Evolutionary conservation across 2,329 filamentous ascomycete genomes (phyloP).

Genomic region (Trichoderma simmonsii): DNA sequence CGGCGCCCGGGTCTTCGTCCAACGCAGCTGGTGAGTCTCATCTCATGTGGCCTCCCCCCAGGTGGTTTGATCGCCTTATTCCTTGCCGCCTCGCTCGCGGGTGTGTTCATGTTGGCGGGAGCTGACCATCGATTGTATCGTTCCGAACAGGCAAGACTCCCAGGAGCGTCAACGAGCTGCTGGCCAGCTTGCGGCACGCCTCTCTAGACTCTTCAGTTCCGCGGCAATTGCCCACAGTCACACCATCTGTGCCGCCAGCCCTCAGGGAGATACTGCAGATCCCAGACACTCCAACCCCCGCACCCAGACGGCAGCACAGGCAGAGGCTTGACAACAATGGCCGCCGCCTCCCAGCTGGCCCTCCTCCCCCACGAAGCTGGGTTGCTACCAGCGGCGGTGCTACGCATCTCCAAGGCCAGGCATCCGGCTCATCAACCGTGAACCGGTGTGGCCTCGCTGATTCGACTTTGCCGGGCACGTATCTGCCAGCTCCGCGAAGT

Average conservation of each 20-base stretch:
- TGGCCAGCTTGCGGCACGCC: slow-evolving; percentile 54
- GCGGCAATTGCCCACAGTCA: slow-evolving; percentile 30
- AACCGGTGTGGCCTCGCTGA: slow-evolving; percentile 19
- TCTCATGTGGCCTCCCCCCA: background rate
- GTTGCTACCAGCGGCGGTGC: slow-evolving; percentile 27
- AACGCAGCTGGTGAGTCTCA: slow-evolving; percentile 28
- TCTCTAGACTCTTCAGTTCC: slow-evolving; percentile 32
- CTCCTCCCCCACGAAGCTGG: slow-evolving; percentile 60
- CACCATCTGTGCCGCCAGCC: slow-evolving; percentile 57
- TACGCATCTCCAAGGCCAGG: slow-evolving; percentile 18
- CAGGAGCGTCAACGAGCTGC: slow-evolving; percentile 56
- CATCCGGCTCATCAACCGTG: slow-evolving; percentile 25
- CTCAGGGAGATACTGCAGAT: slow-evolving; percentile 59
- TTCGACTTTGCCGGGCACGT: slow-evolving; percentile 42
- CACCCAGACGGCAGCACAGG: slow-evolving; percentile 44
- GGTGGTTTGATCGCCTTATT: background rate
- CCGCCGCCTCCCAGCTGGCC: slow-evolving; percentile 54
- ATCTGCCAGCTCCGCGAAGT: slow-evolving; percentile 44
- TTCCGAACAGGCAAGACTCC: slow-evolving; percentile 31
- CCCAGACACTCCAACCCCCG: slow-evolving; percentile 53
- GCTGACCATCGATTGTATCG: background rate
- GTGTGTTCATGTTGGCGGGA: background rate
- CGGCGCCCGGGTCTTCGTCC: slow-evolving; percentile 31
- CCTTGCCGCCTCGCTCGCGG: background rate
- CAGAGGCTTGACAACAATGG: slow-evolving; percentile 45